These are phyloP conservation scores for Sphaerulina vaccinii DNA, from an alignment of 2,329 filamentous ascomycete genomes.

Conservation along the genomic window DNA sequence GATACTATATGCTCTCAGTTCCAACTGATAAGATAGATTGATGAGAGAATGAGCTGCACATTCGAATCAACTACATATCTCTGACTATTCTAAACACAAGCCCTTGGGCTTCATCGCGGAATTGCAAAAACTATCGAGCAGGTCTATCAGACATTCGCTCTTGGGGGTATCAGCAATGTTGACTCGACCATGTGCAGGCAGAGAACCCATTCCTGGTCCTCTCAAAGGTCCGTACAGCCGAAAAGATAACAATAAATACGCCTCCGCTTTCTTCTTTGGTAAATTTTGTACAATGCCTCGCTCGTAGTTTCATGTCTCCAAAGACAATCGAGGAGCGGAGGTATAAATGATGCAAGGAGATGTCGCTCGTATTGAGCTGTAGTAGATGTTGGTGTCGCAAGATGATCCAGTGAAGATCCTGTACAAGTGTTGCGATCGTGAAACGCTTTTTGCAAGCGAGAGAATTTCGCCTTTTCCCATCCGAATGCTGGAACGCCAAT, in stretches of 20 bases:
- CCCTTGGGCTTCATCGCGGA: not conserved
- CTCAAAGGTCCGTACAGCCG: not conserved
- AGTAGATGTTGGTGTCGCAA: constrained; percentile 5
- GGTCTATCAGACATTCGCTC: constrained; percentile 13
- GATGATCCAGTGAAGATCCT: constrained; percentile 22
- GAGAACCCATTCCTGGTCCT: constrained; percentile 5
- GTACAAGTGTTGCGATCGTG: constrained; percentile 19
- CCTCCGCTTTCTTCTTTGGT: constrained; percentile 14
- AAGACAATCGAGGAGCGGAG: not conserved
- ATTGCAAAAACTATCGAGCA: constrained; percentile 9
- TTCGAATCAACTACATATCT: not conserved
- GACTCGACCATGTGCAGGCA: constrained; percentile 2
- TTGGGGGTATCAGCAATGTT: constrained; percentile 25
- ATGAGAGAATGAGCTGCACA: not conserved
- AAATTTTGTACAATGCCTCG: constrained; percentile 20
- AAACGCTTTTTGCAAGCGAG: constrained; percentile 15
- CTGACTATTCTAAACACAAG: constrained; percentile 6
- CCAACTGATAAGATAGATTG: too few species aligned
- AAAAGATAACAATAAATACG: constrained; percentile 16
- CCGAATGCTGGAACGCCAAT: constrained; percentile 5
- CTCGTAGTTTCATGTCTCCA: not conserved
- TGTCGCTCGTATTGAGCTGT: constrained; percentile 9
- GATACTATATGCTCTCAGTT: too few species aligned
- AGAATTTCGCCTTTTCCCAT: constrained; percentile 8
- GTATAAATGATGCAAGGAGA: constrained; percentile 9